phyloP scores from a whole-genome alignment of 768 basidiomycete species.

The Agrocybe pediades region DNA sequence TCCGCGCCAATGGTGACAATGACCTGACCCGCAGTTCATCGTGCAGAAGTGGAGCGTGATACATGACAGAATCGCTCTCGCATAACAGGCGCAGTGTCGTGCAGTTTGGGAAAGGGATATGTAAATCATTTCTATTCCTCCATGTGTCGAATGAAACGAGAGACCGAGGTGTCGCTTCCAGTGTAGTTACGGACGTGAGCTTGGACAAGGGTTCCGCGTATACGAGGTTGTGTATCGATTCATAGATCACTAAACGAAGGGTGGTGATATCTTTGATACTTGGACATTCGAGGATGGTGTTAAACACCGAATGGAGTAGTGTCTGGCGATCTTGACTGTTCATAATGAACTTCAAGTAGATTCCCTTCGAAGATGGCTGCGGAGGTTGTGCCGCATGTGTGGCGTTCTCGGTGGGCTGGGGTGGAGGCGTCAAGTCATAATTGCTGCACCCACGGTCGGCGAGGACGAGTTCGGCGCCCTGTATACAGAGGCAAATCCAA shows the following conservation, averaged over 20 bases:
- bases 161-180: not conserved
- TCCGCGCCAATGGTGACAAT: no score
- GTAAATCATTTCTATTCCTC: not conserved
- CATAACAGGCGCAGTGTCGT: not conserved
- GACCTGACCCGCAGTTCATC: no score
- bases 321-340: not conserved
- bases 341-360: not conserved
- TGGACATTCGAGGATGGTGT: not conserved
- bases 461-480: not conserved
- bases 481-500: not conserved
- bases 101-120: not conserved
- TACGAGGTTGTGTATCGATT: not conserved
- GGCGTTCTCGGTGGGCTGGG: no score
- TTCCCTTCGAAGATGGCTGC: not conserved
- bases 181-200: not conserved
- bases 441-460: not conserved
- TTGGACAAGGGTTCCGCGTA: not conserved
- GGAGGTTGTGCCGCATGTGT: no score
- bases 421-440: no score
- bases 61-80: no score
- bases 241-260: not conserved
- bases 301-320: not conserved
- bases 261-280: not conserved
- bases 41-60: no score
- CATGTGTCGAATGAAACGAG: not conserved